phyloP scores from a whole-genome alignment of 2,329 filamentous ascomycete species.

The Magnaporthales sp. region DNA sequence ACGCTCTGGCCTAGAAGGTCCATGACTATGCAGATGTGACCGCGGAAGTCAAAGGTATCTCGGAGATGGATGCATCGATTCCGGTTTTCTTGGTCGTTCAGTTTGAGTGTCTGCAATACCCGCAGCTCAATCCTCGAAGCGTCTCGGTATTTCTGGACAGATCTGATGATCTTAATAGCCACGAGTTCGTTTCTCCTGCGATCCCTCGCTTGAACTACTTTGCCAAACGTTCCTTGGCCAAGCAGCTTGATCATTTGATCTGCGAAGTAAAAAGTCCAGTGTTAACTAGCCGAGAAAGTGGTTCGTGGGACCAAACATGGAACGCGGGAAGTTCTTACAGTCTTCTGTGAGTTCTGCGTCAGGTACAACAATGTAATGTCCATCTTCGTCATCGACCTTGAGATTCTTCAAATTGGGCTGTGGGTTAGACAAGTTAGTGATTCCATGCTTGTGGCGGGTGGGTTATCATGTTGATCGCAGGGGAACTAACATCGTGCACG shows the following conservation, averaged over 20 bases:
- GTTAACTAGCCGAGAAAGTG: not conserved
- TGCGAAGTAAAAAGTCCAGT: conserved; percentile 26
- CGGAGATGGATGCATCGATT: conserved; percentile 95
- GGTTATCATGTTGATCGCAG: not conserved
- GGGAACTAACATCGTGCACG: conserved; percentile 49
- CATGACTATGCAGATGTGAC: conserved; percentile 86
- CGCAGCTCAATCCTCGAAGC: conserved; percentile 90
- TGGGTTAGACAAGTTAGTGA: conserved; percentile 13
- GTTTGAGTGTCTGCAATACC: conserved; percentile 82
- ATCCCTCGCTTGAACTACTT: conserved; percentile 91
- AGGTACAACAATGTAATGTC: conserved; percentile 89
- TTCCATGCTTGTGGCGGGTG: not conserved
- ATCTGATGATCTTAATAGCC: conserved; percentile 96
- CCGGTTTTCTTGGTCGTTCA: conserved; percentile 83
- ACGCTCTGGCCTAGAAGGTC: conserved; percentile 84
- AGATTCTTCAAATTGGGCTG: conserved; percentile 43
- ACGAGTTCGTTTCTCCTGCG: conserved; percentile 67
- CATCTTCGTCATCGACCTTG: conserved; percentile 92
- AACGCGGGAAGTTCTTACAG: conserved; percentile 55
- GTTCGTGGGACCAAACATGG: conserved; percentile 14
- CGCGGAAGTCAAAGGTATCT: conserved; percentile 94
- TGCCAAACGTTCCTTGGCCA: conserved; percentile 95
- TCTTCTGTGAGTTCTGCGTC: conserved; percentile 79
- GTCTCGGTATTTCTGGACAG: conserved; percentile 96
- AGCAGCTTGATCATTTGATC: conserved; percentile 84